Evolutionary conservation across 371 early-diverging fungal species (phyloP).

Genomic region (Mortierella sp.): DNA sequence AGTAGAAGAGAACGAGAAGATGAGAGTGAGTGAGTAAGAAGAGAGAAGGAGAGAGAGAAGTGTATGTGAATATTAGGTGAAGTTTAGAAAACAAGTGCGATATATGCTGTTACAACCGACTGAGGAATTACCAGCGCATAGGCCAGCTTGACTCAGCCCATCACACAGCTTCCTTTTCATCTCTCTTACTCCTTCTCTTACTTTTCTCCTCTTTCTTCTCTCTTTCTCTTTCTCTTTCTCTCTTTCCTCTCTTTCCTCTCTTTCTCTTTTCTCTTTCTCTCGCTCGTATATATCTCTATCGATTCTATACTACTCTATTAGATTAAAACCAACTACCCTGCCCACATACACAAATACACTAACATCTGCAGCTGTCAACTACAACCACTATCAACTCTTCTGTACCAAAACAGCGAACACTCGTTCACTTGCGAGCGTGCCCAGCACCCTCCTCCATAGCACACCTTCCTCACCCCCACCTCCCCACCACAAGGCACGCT

Average conservation of each 20-base stretch:
- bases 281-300: not conserved
- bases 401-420: conserved; percentile 4
- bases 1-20: not conserved
- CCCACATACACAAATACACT: conserved; percentile 19
- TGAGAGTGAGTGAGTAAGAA: not conserved
- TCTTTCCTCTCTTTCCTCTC: not conserved
- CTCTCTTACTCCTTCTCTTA: conserved; percentile 5
- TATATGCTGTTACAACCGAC: not conserved
- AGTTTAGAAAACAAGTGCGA: not conserved
- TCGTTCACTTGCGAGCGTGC: conserved; percentile 20
- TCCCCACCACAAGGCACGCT: conserved; percentile 52
- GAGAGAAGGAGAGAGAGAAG: not conserved
- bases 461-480: conserved; percentile 19
- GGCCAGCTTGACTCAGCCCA: conserved; percentile 13
- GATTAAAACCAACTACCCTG: conserved; percentile 11
- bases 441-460: conserved; percentile 5
- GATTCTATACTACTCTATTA: conserved; percentile 13
- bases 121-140: not conserved
- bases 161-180: not conserved
- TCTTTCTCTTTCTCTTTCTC: not conserved
- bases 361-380: conserved; percentile 9
- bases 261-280: not conserved
- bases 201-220: not conserved
- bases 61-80: not conserved
- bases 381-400: not conserved